A percentile compares a stretch with the other conserved stretches of the same genome.
Evolutionary conservation across 148 eudicot species (phyloP).

Genomic region (Polygonum aviculare): DNA sequence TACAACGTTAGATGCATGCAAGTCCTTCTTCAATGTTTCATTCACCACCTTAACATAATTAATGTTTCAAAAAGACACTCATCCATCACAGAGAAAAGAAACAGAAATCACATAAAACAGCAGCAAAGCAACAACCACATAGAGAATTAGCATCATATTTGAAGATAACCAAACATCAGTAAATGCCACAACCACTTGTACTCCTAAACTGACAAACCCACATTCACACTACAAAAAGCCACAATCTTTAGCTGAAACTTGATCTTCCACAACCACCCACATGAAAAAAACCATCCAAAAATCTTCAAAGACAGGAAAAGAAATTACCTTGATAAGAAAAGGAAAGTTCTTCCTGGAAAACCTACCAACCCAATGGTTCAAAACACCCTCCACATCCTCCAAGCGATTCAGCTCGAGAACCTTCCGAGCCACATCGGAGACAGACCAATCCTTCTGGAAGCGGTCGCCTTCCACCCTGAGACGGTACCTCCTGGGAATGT

Average conservation of each 20-base stretch:
- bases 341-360: conserved; percentile 78
- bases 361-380: conserved; percentile 85
- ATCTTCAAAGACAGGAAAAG: neutral
- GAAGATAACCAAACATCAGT: neutral
- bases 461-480: conserved; percentile 48
- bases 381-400: conserved; percentile 59
- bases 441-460: conserved; percentile 85
- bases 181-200: neutral
- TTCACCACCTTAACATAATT: neutral
- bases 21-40: neutral
- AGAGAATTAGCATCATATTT: neutral
- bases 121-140: no score
- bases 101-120: neutral
- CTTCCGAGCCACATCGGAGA: conserved; percentile 55
- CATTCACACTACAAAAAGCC: neutral
- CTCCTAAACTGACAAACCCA: neutral
- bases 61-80: neutral
- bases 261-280: no score
- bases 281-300: neutral
- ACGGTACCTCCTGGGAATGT: conserved; percentile 46
- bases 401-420: conserved; percentile 26
- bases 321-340: conserved; percentile 53
- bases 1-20: neutral
- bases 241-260: no score
- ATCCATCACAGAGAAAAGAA: neutral